These are phyloP conservation scores for Mariannaea sp. DNA, from an alignment of 2,329 filamentous ascomycete species.

Conservation along the genomic window DNA sequence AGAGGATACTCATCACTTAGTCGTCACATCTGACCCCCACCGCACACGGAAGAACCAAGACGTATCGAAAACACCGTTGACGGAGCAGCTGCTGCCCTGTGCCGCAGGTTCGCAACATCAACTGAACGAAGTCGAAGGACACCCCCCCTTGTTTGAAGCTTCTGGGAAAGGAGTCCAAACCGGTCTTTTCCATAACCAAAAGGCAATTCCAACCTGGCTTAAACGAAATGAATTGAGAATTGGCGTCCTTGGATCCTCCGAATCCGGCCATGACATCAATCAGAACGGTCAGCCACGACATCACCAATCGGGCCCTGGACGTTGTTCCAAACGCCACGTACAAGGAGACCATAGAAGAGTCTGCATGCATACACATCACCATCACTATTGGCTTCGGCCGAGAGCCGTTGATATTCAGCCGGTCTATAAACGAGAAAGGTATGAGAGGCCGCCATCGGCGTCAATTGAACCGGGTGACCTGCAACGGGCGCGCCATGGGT, in stretches of 20 bases:
- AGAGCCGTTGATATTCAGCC: constrained; percentile 28
- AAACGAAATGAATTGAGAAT: constrained; percentile 10
- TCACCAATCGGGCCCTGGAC: constrained; percentile 30
- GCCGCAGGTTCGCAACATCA: constrained; percentile 5
- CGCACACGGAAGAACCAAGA: not conserved
- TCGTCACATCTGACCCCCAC: constrained; percentile 17
- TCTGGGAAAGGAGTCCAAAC: constrained; percentile 6
- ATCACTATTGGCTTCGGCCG: constrained; percentile 62
- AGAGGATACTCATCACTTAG: constrained; percentile 15
- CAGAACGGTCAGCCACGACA: constrained; percentile 8
- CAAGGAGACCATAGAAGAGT: constrained; percentile 37
- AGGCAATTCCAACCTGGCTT: constrained; percentile 27
- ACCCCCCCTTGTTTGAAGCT: constrained; percentile 9
- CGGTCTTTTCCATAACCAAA: constrained; percentile 12
- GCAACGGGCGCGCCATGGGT: constrained; percentile 30
- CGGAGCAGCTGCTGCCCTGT: constrained; percentile 1
- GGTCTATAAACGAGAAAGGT: not conserved
- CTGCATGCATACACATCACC: constrained; percentile 64
- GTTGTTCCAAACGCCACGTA: constrained; percentile 29
- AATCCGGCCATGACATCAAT: constrained; percentile 13
- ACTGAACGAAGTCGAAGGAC: constrained; percentile 11
- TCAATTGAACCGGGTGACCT: constrained; percentile 25
- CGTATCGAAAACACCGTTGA: not conserved
- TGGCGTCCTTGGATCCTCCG: constrained; percentile 17
- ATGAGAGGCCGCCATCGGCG: constrained; percentile 5